phyloP scores from a whole-genome alignment of 2,329 filamentous ascomycete species.

The Fusarium stilboides region DNA sequence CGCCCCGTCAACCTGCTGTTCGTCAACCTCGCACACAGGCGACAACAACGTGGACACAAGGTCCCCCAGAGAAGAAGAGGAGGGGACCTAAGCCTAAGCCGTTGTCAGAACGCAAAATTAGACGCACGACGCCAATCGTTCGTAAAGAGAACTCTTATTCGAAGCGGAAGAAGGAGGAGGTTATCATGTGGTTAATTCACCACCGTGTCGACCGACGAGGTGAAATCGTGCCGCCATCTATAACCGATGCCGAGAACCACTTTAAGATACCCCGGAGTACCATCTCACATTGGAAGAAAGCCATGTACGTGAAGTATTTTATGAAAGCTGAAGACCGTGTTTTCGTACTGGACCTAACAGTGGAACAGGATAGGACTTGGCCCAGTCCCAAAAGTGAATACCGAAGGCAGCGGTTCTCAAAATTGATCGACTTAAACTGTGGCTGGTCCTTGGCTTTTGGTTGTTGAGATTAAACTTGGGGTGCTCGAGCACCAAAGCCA shows the following conservation, averaged over 20 bases:
- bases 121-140: conserved; percentile 13
- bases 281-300: conserved; percentile 26
- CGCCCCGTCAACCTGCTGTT: neutral
- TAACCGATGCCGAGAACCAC: conserved; percentile 17
- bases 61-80: conserved; percentile 14
- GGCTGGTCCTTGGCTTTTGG: neutral
- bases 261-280: conserved; percentile 31
- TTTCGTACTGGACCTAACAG: neutral
- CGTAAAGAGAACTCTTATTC: conserved; percentile 29
- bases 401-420: neutral
- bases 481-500: neutral
- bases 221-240: conserved; percentile 20
- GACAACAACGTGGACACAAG: neutral
- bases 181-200: conserved; percentile 23
- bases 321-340: neutral
- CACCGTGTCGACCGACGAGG: conserved; percentile 6
- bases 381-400: conserved; percentile 20
- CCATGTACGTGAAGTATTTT: neutral
- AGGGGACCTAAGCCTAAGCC: conserved; percentile 33
- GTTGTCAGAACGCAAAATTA: conserved; percentile 14
- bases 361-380: conserved; percentile 8
- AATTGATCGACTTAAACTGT: neutral
- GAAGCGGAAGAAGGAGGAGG: conserved; percentile 28
- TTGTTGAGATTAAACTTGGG: neutral
- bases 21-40: neutral